phyloP scores from a whole-genome alignment of 2,329 filamentous ascomycete genomes.

The Talaromyces piceae region DNA sequence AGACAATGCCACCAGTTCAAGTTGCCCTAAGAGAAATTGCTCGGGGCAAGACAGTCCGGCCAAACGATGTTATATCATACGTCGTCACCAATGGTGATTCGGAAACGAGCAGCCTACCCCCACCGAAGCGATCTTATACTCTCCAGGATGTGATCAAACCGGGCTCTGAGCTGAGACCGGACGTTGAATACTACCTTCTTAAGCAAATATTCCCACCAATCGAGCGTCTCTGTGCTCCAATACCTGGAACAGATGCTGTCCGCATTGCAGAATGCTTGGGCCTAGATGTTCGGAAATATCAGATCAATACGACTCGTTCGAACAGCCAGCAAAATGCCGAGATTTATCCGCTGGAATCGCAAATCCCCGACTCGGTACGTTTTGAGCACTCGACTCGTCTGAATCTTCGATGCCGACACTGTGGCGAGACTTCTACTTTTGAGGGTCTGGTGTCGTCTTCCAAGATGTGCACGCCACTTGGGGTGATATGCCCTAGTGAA shows the following conservation, averaged over 20 bases:
- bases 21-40: constrained; percentile 84
- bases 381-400: constrained; percentile 77
- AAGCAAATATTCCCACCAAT: constrained; percentile 98
- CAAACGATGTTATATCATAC: constrained; percentile 94
- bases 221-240: constrained; percentile 93
- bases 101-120: constrained; percentile 54
- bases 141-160: constrained; percentile 76
- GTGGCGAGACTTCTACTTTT: constrained; percentile 65
- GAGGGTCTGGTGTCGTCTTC: constrained; percentile 61
- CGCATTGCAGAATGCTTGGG: constrained; percentile 89
- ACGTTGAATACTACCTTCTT: constrained; percentile 96
- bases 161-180: constrained; percentile 68
- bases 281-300: constrained; percentile 82
- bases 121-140: constrained; percentile 83
- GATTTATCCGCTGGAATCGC: constrained; percentile 86
- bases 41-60: constrained; percentile 78
- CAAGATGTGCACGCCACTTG: constrained; percentile 61
- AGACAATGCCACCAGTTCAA: constrained; percentile 94
- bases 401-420: constrained; percentile 70
- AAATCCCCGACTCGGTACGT: constrained; percentile 83
- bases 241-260: constrained; percentile 82
- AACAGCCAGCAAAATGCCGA: constrained; percentile 53
- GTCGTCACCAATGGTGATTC: constrained; percentile 67
- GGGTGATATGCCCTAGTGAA: constrained; percentile 60
- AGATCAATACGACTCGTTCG: constrained; percentile 54